Evolutionary conservation across 2,329 filamentous ascomycete genomes (phyloP).

Genomic region (Fusarium sp.): DNA sequence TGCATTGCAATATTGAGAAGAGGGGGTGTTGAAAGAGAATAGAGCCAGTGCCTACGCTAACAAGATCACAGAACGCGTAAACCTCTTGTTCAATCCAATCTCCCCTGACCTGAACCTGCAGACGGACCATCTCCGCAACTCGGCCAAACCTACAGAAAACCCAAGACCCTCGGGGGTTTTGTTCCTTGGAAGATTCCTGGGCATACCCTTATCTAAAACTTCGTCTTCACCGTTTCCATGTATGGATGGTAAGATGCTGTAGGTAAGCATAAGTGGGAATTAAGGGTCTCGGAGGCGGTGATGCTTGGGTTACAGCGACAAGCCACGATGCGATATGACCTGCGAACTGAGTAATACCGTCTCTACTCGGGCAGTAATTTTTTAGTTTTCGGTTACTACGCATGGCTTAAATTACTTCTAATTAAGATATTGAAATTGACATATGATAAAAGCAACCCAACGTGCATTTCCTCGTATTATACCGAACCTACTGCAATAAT

Average conservation of each 20-base stretch:
- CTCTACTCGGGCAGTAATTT: not conserved
- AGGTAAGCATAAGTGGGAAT: constrained; percentile 1
- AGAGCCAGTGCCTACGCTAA: not conserved
- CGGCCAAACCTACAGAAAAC: constrained; percentile 1
- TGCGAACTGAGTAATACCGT: not conserved
- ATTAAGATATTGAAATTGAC: not conserved
- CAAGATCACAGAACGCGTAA: constrained; percentile 4
- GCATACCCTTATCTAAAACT: not conserved
- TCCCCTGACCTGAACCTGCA: constrained; percentile 9
- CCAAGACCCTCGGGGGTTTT: not conserved
- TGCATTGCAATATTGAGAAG: not conserved
- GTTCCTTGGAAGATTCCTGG: constrained; percentile 20
- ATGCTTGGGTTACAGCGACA: constrained; percentile 22
- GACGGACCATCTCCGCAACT: constrained; percentile 2
- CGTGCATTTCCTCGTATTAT: constrained; percentile 21
- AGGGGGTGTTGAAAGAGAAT: not conserved
- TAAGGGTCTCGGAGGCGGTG: not conserved
- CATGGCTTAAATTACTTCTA: not conserved
- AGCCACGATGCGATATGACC: constrained; percentile 18
- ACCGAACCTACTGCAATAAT: constrained; percentile 6
- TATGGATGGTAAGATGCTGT: not conserved
- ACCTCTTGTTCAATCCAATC: not conserved
- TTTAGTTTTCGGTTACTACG: constrained; percentile 13
- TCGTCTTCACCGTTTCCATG: not conserved
- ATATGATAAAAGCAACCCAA: constrained; percentile 27